These are phyloP conservation scores for Incumbomyces delicatus DNA, from an alignment of 2,329 filamentous ascomycete genomes.

Conservation along the genomic window DNA sequence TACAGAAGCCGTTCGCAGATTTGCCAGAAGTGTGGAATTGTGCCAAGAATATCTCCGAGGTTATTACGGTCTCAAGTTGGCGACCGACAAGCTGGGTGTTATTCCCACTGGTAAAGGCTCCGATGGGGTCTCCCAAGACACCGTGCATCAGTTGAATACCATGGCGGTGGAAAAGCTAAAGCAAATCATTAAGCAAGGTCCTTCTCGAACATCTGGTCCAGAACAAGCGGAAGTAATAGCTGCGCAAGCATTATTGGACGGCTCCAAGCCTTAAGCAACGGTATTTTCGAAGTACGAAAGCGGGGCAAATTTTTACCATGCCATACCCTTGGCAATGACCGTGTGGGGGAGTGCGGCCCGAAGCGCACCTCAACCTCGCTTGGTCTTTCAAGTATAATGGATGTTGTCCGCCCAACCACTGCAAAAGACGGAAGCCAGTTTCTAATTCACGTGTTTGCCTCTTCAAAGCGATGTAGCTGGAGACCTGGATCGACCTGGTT, in stretches of 20 bases:
- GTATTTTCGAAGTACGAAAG: not conserved
- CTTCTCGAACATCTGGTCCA: slow-evolving; percentile 23
- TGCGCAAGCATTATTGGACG: slow-evolving; percentile 32
- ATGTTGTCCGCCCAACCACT: too few species aligned
- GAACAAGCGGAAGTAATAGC: slow-evolving; percentile 33
- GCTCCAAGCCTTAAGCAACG: slow-evolving; percentile 13
- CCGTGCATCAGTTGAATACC: slow-evolving; percentile 24
- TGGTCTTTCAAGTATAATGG: too few species aligned
- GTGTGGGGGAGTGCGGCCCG: not conserved
- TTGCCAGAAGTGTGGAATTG: slow-evolving; percentile 82
- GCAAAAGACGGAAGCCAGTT: too few species aligned
- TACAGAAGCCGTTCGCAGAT: slow-evolving; percentile 68
- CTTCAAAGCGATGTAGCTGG: too few species aligned
- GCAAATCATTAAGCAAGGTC: slow-evolving; percentile 28
- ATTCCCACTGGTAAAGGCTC: slow-evolving; percentile 9
- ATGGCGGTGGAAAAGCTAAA: slow-evolving; percentile 30
- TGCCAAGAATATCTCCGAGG: slow-evolving; percentile 88
- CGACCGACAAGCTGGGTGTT: slow-evolving; percentile 14
- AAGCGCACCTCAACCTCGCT: not conserved
- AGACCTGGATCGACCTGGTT: not conserved
- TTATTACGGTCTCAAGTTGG: slow-evolving; percentile 72
- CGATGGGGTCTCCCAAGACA: slow-evolving; percentile 12
- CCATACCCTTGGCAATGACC: not conserved
- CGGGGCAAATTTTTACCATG: too few species aligned
- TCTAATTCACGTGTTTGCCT: too few species aligned